Base-by-base conservation (phyloP, 1,284 basidiomycete genomes). In the Phlebopus sp. region DNA sequence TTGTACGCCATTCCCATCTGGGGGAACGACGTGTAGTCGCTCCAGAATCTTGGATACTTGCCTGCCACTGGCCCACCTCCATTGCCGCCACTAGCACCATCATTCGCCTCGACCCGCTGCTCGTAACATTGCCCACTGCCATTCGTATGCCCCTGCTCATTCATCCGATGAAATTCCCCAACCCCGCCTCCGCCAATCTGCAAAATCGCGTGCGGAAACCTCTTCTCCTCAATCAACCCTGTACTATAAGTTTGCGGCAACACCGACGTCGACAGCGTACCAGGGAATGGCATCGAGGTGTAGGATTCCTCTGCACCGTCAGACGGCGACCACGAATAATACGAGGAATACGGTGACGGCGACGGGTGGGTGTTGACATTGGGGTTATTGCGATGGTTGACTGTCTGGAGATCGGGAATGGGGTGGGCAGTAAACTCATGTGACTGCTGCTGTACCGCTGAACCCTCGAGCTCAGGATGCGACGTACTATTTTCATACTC, bases 161-260 rank as follows among this genome's bases (percentile, higher is more conserved):
- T 57, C 50, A 45, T 27, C 37, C 63, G 62, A 18, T 47, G 11
- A 5, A 53, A 59, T 23, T 41, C 49, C 7, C 27, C 27, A 9
- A 4, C 27, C 9, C 2, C 27, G 8, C 2, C 27, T 8, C 7
- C 10, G 10, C 10, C 4, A 8, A 60, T 53, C 19, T 60, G 61
- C 0, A 58, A 53, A 29, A 9, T 5, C 5, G 38, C 27, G 0
- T 52, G 53, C 0, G 45, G 47, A 17, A 46, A 21, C 29, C 55
- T 57, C 44, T 71, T 64, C 30, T 74, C 71, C 54, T 82, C 81
- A 4, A 77, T 68, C 43, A 86, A 68, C 1, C 83, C 84, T 3
- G 82, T 84, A 64, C 82, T 85, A 60, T 86, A 88, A 56, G 82
- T 70, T 54, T 85, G 85, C 1, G 83, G 81, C 38, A 85, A 69